A percentile compares a stretch with the other conserved stretches of the same genome.
These are phyloP conservation scores for Dalbergia cultrata DNA, from an alignment of 306 rosid genomes.

Conservation along the genomic window DNA sequence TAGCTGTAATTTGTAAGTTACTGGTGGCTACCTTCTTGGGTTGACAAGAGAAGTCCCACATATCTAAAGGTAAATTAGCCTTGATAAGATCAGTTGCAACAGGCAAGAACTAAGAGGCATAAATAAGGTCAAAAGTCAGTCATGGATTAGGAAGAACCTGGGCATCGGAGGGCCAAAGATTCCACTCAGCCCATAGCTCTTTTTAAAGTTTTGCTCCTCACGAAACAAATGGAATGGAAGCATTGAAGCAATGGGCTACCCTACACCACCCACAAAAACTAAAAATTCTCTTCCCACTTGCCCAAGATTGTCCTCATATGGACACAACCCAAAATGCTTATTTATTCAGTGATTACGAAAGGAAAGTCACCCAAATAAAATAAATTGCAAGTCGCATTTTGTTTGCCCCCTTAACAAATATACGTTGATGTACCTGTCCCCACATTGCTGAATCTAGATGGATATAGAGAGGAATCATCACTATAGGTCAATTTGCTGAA, in stretches of 20 bases:
- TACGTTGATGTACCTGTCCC: background rate
- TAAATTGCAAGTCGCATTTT: constrained; percentile 21
- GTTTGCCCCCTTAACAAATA: background rate
- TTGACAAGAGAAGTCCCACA: constrained; percentile 6
- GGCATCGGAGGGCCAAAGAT: background rate
- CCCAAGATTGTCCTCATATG: constrained; percentile 61
- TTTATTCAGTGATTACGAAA: background rate
- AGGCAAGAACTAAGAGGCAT: background rate
- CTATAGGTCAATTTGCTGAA: constrained; percentile 18
- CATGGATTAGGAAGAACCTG: background rate
- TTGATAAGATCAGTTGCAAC: background rate
- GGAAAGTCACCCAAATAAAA: background rate
- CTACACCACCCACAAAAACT: constrained; percentile 21
- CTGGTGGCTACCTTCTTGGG: background rate
- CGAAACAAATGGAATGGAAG: background rate
- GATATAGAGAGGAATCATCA: constrained; percentile 20
- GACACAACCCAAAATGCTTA: constrained; percentile 25
- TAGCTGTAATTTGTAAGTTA: background rate
- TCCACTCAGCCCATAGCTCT: background rate
- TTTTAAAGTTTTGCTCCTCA: background rate
- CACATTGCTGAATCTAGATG: constrained; percentile 8
- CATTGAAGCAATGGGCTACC: background rate
- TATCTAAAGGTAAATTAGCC: background rate
- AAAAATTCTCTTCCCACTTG: constrained; percentile 31
- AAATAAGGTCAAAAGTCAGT: constrained; percentile 34